Conservation (phyloP, 2,329 filamentous ascomycete species). For the Neodidymelliopsis sp. region DNA sequence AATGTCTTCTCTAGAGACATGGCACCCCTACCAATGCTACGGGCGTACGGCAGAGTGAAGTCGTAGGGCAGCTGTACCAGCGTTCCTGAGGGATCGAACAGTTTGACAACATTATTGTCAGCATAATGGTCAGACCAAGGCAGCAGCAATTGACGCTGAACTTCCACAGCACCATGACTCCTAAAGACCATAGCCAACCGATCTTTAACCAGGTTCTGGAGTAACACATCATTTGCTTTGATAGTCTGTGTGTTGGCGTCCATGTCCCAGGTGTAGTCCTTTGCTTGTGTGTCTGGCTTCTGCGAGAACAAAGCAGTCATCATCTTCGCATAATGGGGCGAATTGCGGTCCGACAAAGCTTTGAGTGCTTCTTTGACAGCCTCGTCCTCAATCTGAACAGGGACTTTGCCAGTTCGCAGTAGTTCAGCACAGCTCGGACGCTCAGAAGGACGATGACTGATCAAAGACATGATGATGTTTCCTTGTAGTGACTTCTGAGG, state of each 20-base stretch:
- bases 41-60: constrained; percentile 85
- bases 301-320: constrained; percentile 83
- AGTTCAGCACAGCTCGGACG: constrained; percentile 84
- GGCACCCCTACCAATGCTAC: constrained; percentile 76
- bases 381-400: constrained; percentile 91
- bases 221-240: constrained; percentile 65
- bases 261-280: constrained; percentile 67
- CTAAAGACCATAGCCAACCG: constrained; percentile 80
- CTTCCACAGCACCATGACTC: constrained; percentile 87
- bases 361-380: constrained; percentile 84
- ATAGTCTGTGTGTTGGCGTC: constrained; percentile 43
- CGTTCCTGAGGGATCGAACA: constrained; percentile 85
- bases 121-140: constrained; percentile 82
- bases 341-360: constrained; percentile 80
- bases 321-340: constrained; percentile 89
- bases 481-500: constrained; percentile 74
- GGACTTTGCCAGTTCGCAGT: constrained; percentile 83
- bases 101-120: constrained; percentile 72
- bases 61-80: constrained; percentile 94
- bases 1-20: constrained; percentile 77
- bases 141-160: constrained; percentile 76
- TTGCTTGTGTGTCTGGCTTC: constrained; percentile 74
- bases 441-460: constrained; percentile 82
- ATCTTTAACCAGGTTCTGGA: constrained; percentile 77
- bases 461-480: constrained; percentile 78